These are phyloP conservation scores for Euphrasia arctica DNA, from an alignment of 305 asterid species.

Conservation along the genomic window DNA sequence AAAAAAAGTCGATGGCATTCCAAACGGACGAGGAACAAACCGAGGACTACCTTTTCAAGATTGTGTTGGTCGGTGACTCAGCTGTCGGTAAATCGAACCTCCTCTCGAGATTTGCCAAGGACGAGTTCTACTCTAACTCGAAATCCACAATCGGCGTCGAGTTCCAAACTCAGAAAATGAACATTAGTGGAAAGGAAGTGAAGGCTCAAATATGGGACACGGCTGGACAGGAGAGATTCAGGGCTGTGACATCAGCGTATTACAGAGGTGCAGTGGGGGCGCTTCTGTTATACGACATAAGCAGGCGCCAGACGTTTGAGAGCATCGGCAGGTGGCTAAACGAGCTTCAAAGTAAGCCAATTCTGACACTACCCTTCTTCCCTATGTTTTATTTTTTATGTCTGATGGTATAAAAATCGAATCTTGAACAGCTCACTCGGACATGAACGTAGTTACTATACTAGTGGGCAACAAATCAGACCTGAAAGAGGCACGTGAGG, in stretches of 20 bases:
- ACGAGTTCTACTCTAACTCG: constrained; percentile 70
- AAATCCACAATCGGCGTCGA: constrained; percentile 89
- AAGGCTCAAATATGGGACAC: constrained; percentile 71
- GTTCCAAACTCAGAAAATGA: constrained; percentile 73
- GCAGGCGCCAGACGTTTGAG: constrained; percentile 50
- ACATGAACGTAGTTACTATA: constrained; percentile 55
- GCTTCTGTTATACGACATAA: constrained; percentile 54
- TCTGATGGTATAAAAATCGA: background rate
- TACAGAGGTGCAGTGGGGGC: constrained; percentile 73
- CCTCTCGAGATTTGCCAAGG: constrained; percentile 81
- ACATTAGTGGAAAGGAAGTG: constrained; percentile 69
- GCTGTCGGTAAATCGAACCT: constrained; percentile 88
- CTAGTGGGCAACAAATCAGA: constrained; percentile 67
- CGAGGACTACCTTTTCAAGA: constrained; percentile 84
- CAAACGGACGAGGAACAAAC: constrained; percentile 56
- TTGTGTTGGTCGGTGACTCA: constrained; percentile 80
- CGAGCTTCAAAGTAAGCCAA: constrained; percentile 46
- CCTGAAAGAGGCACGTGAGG: constrained; percentile 53
- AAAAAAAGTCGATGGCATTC: constrained; percentile 41
- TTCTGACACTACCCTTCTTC: background rate
- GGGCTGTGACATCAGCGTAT: constrained; percentile 65
- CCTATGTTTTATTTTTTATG: background rate
- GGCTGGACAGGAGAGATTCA: constrained; percentile 58
- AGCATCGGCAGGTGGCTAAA: constrained; percentile 47
- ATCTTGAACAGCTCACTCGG: constrained; percentile 39